Conservation (phyloP, 352 stramenopile species). For the Phytophthora colocasiae region DNA sequence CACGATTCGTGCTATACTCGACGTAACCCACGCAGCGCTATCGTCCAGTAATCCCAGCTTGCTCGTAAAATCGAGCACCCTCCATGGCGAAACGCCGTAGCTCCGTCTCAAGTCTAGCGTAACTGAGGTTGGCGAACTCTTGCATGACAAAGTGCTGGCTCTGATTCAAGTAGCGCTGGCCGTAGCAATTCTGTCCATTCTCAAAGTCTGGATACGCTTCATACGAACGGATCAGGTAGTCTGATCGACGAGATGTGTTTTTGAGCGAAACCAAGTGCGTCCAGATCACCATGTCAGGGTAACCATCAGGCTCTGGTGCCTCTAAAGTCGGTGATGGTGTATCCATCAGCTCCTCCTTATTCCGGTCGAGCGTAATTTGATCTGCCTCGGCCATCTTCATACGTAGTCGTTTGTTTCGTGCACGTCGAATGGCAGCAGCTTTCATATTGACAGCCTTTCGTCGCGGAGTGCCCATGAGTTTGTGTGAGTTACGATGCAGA, state of each 20-base stretch:
- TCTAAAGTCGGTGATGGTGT: constrained; percentile 33
- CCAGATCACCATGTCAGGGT: constrained; percentile 61
- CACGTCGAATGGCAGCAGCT: constrained; percentile 27
- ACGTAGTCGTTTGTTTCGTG: constrained; percentile 31
- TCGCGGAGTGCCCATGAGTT: constrained; percentile 39
- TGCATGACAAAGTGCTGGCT: constrained; percentile 45
- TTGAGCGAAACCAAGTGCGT: constrained; percentile 70
- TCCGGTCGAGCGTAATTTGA: constrained; percentile 11
- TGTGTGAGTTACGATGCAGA: constrained; percentile 58
- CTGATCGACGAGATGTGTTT: constrained; percentile 35
- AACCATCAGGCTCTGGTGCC: constrained; percentile 25
- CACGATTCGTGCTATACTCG: too few species aligned
- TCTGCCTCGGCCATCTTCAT: constrained; percentile 38
- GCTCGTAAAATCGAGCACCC: constrained; percentile 34
- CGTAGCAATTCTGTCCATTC: constrained; percentile 64
- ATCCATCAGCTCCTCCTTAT: neutral
- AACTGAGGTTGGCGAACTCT: constrained; percentile 43
- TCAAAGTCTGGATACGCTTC: constrained; percentile 46
- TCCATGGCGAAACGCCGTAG: constrained; percentile 44
- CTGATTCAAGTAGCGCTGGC: constrained; percentile 40
- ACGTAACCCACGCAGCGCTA: constrained; percentile 2
- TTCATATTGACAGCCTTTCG: constrained; percentile 34
- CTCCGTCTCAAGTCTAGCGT: constrained; percentile 37
- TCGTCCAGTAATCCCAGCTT: constrained; percentile 22
- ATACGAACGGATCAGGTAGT: constrained; percentile 66